These are phyloP conservation scores for Paxillus rubicundulus DNA, from an alignment of 768 basidiomycete genomes.

Conservation along the genomic window DNA sequence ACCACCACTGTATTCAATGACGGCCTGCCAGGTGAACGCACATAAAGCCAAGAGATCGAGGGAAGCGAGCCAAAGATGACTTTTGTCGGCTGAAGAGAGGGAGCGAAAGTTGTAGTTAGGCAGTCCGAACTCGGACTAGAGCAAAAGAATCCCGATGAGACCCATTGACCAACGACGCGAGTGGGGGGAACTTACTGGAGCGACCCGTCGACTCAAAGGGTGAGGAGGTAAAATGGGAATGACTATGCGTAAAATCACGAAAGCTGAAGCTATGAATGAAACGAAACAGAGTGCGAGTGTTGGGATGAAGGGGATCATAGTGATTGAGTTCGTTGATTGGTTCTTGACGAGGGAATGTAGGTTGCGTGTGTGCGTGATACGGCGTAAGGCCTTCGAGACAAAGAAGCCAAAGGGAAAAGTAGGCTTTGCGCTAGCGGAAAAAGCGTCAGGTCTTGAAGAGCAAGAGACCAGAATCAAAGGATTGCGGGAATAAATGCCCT, in stretches of 20 bases:
- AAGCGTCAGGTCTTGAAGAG: slow-evolving; percentile 20
- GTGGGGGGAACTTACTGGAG: slow-evolving; percentile 50
- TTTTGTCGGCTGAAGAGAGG: slow-evolving; percentile 66
- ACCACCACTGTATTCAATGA: slow-evolving; percentile 50
- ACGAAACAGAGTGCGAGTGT: slow-evolving; percentile 65
- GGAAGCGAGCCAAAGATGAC: slow-evolving; percentile 69
- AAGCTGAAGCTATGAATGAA: slow-evolving; percentile 71
- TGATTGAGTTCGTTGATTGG: slow-evolving; percentile 20
- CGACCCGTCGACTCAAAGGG: slow-evolving; percentile 69
- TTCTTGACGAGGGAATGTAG: slow-evolving; percentile 23
- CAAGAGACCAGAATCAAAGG: slow-evolving; percentile 5
- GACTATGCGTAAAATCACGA: slow-evolving; percentile 72
- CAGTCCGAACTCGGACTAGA: slow-evolving; percentile 71
- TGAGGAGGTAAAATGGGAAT: slow-evolving; percentile 73
- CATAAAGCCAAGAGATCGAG: slow-evolving; percentile 62
- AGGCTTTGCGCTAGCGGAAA: slow-evolving; percentile 23
- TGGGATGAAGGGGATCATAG: slow-evolving; percentile 67
- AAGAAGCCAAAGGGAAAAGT: slow-evolving; percentile 30
- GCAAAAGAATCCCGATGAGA: slow-evolving; percentile 14
- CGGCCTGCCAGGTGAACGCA: slow-evolving; percentile 65
- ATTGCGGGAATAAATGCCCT: slow-evolving; percentile 3
- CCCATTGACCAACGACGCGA: background rate
- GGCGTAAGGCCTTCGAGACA: slow-evolving; percentile 40
- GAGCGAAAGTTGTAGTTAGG: slow-evolving; percentile 56
- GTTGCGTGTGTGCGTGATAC: slow-evolving; percentile 29